Percentiles rank a stretch among this genome's conserved stretches.
These are phyloP conservation scores for Lenwebbia sp. DNA, from an alignment of 345 rosid species.

Conservation along the genomic window DNA sequence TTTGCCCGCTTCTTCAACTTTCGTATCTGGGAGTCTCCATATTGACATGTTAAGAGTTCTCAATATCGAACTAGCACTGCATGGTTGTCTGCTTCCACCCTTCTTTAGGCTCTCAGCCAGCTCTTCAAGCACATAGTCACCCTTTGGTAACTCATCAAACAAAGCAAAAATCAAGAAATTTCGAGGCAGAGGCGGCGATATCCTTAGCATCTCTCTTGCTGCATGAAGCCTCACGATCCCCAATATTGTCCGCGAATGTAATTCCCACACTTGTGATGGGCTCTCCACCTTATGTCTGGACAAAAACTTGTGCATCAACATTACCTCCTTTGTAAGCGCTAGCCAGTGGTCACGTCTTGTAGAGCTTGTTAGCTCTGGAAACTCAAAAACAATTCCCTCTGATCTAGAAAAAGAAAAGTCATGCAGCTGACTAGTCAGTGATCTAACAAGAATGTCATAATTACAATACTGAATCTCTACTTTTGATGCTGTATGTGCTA, in stretches of 20 bases:
- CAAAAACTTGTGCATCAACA: slow-evolving; percentile 67
- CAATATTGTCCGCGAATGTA: slow-evolving; percentile 71
- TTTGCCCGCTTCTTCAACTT: slow-evolving; percentile 17
- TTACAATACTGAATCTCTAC: neutral
- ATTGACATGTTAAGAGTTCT: slow-evolving; percentile 40
- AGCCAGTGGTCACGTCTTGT: slow-evolving; percentile 96
- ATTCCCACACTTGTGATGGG: slow-evolving; percentile 61
- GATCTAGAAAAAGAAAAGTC: slow-evolving; percentile 22
- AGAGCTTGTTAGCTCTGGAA: slow-evolving; percentile 91
- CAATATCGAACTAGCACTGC: slow-evolving; percentile 67
- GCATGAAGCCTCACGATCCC: slow-evolving; percentile 84
- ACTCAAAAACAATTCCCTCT: slow-evolving; percentile 76
- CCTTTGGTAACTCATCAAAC: slow-evolving; percentile 78
- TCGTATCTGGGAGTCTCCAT: slow-evolving; percentile 11
- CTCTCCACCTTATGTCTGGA: slow-evolving; percentile 30
- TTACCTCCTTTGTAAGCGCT: slow-evolving; percentile 53
- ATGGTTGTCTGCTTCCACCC: slow-evolving; percentile 23
- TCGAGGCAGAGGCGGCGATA: slow-evolving; percentile 64
- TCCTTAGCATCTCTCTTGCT: slow-evolving; percentile 80
- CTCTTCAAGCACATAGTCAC: slow-evolving; percentile 70
- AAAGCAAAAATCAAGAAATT: slow-evolving; percentile 74
- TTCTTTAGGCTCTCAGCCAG: slow-evolving; percentile 58
- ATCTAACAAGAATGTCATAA: neutral
- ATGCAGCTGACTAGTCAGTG: neutral
- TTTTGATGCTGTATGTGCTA: neutral